Conservation (phyloP, 2,329 filamentous ascomycete species). For the Coniochaeta hoffmannii region DNA sequence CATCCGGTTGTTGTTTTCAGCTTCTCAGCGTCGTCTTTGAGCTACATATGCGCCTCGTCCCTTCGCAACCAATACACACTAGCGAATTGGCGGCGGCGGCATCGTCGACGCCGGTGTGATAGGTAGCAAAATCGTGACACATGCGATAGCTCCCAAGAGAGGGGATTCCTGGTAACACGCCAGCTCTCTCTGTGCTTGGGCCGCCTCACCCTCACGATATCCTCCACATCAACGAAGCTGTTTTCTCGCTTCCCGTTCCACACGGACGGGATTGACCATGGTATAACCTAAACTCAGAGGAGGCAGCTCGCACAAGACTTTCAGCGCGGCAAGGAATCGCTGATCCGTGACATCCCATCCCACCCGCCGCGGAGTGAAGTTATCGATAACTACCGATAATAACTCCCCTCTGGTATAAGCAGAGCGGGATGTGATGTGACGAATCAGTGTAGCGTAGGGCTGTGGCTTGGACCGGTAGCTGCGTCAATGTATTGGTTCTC, state of each 20-base stretch:
- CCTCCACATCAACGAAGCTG: no score
- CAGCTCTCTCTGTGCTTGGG: no score
- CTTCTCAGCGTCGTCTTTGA: neutral
- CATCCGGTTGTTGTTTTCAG: neutral
- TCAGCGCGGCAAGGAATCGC: neutral
- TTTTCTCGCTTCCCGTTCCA: neutral
- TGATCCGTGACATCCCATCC: neutral
- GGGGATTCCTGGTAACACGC: no score
- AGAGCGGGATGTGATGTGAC: constrained; percentile 2
- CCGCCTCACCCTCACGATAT: no score
- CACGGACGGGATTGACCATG: neutral
- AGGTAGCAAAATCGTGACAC: neutral
- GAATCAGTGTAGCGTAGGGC: neutral
- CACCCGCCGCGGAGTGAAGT: neutral
- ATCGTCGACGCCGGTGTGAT: neutral
- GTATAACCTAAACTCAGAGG: neutral
- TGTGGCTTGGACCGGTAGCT: neutral
- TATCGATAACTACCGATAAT: neutral
- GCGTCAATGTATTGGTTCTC: neutral
- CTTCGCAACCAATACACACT: neutral
- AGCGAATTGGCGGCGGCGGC: neutral
- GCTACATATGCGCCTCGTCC: neutral
- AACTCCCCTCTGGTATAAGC: neutral
- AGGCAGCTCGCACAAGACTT: neutral
- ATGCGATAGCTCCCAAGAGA: neutral